These are phyloP conservation scores for Planoprotostelium fungivorum DNA, from an alignment of 78 protist species.

Conservation along the genomic window DNA sequence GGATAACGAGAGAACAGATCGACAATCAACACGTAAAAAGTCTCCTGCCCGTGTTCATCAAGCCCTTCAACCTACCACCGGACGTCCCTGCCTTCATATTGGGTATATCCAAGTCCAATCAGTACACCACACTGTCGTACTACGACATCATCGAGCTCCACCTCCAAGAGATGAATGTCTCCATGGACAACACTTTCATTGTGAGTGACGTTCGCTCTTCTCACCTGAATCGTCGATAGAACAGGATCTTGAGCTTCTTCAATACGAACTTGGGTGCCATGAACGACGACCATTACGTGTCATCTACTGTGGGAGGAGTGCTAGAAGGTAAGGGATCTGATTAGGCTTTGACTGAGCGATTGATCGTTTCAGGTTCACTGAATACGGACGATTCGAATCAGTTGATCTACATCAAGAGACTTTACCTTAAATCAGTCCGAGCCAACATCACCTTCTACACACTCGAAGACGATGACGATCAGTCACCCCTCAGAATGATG, in stretches of 20 bases:
- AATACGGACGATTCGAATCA: not conserved
- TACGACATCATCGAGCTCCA: not conserved
- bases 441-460: not conserved
- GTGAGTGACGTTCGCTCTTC: no score
- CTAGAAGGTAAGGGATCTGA: not conserved
- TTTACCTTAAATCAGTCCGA: not conserved
- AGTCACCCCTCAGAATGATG: not conserved
- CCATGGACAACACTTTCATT: not conserved
- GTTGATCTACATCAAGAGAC: not conserved
- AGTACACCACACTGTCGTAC: not conserved
- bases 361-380: not conserved
- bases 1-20: conserved; percentile 9
- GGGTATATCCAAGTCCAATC: not conserved
- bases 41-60: not conserved
- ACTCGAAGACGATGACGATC: not conserved
- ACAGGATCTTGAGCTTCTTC: not conserved
- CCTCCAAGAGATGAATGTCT: not conserved
- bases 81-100: not conserved
- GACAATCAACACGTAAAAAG: not conserved
- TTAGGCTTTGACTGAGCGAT: no score
- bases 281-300: not conserved
- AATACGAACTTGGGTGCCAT: not conserved
- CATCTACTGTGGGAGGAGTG: not conserved
- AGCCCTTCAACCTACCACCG: not conserved
- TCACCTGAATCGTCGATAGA: no score